Conservation (phyloP, 2,329 filamentous ascomycete genomes). For the Colletotrichum paranaense region DNA sequence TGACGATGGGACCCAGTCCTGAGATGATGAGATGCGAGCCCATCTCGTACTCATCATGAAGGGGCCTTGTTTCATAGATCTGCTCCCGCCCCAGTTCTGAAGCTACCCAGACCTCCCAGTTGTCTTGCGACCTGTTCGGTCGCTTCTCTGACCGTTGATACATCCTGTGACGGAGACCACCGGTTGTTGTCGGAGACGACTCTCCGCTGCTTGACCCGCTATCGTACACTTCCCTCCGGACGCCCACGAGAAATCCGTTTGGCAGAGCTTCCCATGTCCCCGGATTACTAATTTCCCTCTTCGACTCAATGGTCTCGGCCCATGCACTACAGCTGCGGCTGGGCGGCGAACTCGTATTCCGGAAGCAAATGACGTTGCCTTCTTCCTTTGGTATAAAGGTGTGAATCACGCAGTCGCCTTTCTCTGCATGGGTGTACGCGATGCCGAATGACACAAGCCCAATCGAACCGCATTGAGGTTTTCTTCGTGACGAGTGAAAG, state of each 20-base stretch:
- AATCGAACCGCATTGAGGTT: conserved; percentile 64
- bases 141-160: conserved; percentile 38
- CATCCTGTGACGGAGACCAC: conserved; percentile 45
- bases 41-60: conserved; percentile 53
- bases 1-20: conserved; percentile 72
- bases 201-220: conserved; percentile 35
- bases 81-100: conserved; percentile 57
- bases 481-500: conserved; percentile 64
- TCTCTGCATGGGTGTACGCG: conserved; percentile 69
- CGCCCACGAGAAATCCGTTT: conserved; percentile 71
- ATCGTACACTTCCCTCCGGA: conserved; percentile 59
- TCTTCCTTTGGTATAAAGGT: conserved; percentile 68
- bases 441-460: conserved; percentile 73
- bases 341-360: conserved; percentile 52
- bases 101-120: conserved; percentile 68
- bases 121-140: conserved; percentile 42
- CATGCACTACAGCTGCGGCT: conserved; percentile 61
- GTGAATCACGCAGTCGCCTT: conserved; percentile 72
- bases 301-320: conserved; percentile 62
- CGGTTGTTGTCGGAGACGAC: conserved; percentile 36
- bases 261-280: conserved; percentile 74
- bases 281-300: conserved; percentile 68
- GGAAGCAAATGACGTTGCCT: conserved; percentile 67
- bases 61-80: conserved; percentile 57
- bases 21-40: conserved; percentile 72